phyloP scores from a whole-genome alignment of 768 basidiomycete genomes.

The Serendipita sp. region DNA sequence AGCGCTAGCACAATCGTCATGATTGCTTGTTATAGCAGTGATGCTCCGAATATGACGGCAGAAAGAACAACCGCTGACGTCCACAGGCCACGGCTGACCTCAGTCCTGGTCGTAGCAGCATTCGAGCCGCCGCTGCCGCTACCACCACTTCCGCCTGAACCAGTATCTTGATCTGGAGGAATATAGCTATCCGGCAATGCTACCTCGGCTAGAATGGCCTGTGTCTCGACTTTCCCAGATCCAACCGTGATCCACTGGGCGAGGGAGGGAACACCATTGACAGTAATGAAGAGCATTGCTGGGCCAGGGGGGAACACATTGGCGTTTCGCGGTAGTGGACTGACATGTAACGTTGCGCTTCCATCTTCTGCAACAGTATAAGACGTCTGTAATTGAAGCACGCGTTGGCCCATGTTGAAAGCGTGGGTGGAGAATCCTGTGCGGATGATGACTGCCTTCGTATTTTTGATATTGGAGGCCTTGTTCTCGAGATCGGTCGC shows the following conservation, averaged over 20 bases:
- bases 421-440: constrained; percentile 42
- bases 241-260: constrained; percentile 67
- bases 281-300: constrained; percentile 61
- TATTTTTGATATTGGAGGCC: constrained; percentile 41
- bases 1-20: background rate
- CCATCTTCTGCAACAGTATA: constrained; percentile 69
- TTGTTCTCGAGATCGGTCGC: constrained; percentile 44
- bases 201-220: constrained; percentile 32
- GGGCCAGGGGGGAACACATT: constrained; percentile 84
- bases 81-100: background rate
- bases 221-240: constrained; percentile 56
- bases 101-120: background rate
- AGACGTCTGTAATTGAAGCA: constrained; percentile 67
- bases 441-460: constrained; percentile 65
- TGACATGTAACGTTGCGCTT: constrained; percentile 58
- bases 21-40: background rate
- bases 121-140: background rate
- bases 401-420: constrained; percentile 28
- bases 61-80: background rate
- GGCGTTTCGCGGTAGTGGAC: constrained; percentile 70
- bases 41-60: background rate
- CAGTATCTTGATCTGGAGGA: background rate
- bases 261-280: constrained; percentile 71
- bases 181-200: constrained; percentile 26
- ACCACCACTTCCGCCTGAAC: background rate